Evolutionary conservation across 2,329 filamentous ascomycete species (phyloP), one percentile per base, ranked within the genome.

Genomic region (Aspergillus awamori): DNA sequence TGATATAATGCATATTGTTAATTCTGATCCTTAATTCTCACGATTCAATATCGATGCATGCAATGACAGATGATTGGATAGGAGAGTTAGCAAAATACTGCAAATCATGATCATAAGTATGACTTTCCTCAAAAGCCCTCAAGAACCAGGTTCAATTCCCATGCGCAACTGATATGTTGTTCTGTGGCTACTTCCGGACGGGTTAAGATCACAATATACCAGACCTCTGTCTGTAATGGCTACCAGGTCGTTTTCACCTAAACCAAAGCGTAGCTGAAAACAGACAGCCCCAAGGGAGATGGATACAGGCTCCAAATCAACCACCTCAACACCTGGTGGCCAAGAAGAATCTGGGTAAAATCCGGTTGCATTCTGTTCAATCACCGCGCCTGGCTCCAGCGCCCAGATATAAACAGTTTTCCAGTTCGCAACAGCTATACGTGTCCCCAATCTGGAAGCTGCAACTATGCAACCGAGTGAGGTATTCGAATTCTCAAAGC

Each of bases 391-490:
- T 1, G 79, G 78, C 22, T 77, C 67, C 53, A 81, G 36, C 2
- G 75, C 67, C 76, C 79, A 81, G 26, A 81, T 60, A 15, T 76
- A 76, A 20, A 81, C 58, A 1, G 69, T 70, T 53, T 80, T 76
- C 78, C 78, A 81, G 47, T 75, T 76, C 5, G 75, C 74, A 33
- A 79, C 70, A 4, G 78, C 79, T 52, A 81, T 68, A 4, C 79
- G 72, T 36, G 76, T 78, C 8, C 76, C 75, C 5, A 53, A 26
- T 8, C 60, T 64, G 2, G 77, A 79, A 10, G 75, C 62, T 13
- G 77, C 74, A 13, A 79, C 70, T 26, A 73, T 69, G n/a, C 76
- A 75, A 10, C 76, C 76, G 11, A 78, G 66, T 4, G 75, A 77
- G 28, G 71, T 78, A 17, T 61, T 71, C n/a, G 72, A 60, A 41